Evolutionary conservation across 1,284 basidiomycete genomes (phyloP), one percentile per base, ranked within the genome.

Genomic region (Irpex sp.): DNA sequence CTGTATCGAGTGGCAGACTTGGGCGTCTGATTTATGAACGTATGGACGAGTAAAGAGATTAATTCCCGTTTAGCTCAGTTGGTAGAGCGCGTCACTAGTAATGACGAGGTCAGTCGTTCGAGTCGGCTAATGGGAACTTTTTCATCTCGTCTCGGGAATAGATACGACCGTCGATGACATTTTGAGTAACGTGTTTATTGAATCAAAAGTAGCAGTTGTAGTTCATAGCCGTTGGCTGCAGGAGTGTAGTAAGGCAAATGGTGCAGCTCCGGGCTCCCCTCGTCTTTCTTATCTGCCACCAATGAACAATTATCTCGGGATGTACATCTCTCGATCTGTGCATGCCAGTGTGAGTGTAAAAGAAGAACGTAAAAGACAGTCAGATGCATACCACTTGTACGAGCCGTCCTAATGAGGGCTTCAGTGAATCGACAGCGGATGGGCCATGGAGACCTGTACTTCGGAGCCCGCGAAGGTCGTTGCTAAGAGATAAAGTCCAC

Each of bases 71-170:
- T 83, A 82, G 81, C 81, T 82, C 80, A 83, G 81, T 73, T 82
- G 82, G 80, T 83, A 83, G 82, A 81, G 80, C 81, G 81, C 79
- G 80, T 81, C 80, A 82, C 80, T 82, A 81, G 80, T 81, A 81
- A 60, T 60, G 59, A 60, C 59, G 59, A 60, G 59, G 59, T 60
- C 59, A 60, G 59, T 61, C 60, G 60, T 61, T 61, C 60, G 35
- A 61, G 43, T 61, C 60, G 60, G 60, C 53, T 61, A 61, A 57
- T 57, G 60, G 60, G 54, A 61, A 61, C 9, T 15, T 51, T 19
- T 51, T 51, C 39, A 26, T 26, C 26, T 26, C 26, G 26, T 26
- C 26, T 26, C 26, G 26, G 26, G 26, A 26, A 26, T 26, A 26
- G 26, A 26, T 26, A 26, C 21, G 21, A 26, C 21, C 21, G 21